Base-by-base conservation (phyloP, 768 basidiomycete species). In the Tylopilus sp. region DNA sequence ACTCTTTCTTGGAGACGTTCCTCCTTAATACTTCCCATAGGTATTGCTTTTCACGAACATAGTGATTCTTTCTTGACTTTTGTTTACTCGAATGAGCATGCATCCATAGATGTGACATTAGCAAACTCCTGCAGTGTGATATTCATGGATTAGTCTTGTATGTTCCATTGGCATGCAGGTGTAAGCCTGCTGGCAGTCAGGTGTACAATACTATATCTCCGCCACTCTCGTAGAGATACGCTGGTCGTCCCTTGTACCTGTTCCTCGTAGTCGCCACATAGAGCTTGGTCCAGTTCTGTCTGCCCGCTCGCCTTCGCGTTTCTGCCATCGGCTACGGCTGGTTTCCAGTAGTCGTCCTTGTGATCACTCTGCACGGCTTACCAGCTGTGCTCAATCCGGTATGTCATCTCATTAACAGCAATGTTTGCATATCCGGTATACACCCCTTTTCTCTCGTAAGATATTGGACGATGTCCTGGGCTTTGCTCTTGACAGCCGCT, bases 401-500 rank as follows among this genome's bases (percentile, higher is more conserved):
- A 40, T 10, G 30, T 71, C 50, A 72, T 45, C 63, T 60, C 69
- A 76, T 73, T 57, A 71, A 47, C 47, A 74, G 66, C 33, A 86
- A 66, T 0, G 88, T 88, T 62, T 82, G 78, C 69, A 89, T 80
- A 63, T 89, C 85, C 0, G 89, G 89, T 31, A 89, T 71, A 59
- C 84, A 83, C 11, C 83, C 82, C 69, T 88, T 89, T 66, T 89
- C 87, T 42, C 70, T 68, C 51, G 78, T 79, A 26, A 93, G 71
- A 62, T 89, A 93, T 46, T 86, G 74, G 47, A 83, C 79, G 34
- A 93, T 86, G 53, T 89, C 84, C 48, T 76, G 74, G 8, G 89
- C 88, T 46, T 81, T 75, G 52, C 73, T 75, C 60, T 77, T 79
- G 13, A 90, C 81, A 2, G 91, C 92, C 7, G 70, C 67, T 60